Evolutionary conservation across 768 basidiomycete genomes (phyloP), one percentile per base, ranked within the genome.

Genomic region (Chalciporus sphaerocephalus): DNA sequence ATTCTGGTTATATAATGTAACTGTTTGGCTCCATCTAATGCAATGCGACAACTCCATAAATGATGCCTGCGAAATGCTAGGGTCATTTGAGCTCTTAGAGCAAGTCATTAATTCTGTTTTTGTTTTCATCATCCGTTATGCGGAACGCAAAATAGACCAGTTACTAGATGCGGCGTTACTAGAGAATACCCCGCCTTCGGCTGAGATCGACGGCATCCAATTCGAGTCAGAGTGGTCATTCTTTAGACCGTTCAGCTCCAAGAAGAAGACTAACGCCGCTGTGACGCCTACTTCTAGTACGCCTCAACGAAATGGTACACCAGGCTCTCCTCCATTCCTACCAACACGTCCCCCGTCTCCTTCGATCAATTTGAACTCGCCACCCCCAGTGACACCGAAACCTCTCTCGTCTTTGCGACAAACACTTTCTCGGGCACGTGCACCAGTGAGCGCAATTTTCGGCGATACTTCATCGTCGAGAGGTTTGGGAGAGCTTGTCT

Each of bases 191-290:
- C 78, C 91, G 0, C 72, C 83, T n/a, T 79, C 86, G 2, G 78
- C 80, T 4, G 85, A 87, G 55, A 82, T 92, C 44, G 89, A 88
- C 41, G 76, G 80, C 23, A 73, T 98, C 16, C 85, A 91, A 52
- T 99, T 97, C 58, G 94, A 98, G 66, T 92, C 91, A 5, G 96
- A 98, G 43, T 99, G 96, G 96, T 84, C 86, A 0, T 87, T 92
- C 61, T 68, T 91, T 16, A 78, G 87, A n/a, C 74, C 87, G 6
- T 86, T 91, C 55, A 72, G 71, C 20, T 64, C 71, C 23, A 85
- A 84, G 61, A 83, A 78, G 61, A 87, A 81, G 62, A 22, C 46
- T 21, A 40, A 53, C 20, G 32, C 33, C 6, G 43, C 68, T 2
- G 47, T 51, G 13, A 48, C 67, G 21, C 48, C 65, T 22, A 55